phyloP scores from a whole-genome alignment of 2,329 filamentous ascomycete genomes.

The Apiospora rasikravindrae region DNA sequence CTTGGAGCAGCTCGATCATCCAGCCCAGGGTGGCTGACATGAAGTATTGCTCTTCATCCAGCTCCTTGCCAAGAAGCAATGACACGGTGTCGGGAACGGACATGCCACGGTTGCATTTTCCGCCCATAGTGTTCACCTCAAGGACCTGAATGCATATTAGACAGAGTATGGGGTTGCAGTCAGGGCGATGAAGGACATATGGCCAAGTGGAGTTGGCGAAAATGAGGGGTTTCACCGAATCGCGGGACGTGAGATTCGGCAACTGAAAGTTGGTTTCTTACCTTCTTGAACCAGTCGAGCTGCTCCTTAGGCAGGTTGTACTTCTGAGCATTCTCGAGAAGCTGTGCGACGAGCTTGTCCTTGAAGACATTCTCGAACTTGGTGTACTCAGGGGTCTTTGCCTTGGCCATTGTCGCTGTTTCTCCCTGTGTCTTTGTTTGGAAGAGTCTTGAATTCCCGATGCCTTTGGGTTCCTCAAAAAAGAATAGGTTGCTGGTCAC shows the following conservation, averaged over 20 bases:
- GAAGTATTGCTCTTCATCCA: slow-evolving; percentile 86
- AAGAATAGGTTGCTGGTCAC: background rate
- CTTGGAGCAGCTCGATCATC: slow-evolving; percentile 97
- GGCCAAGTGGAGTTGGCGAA: background rate
- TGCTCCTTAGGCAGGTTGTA: slow-evolving; percentile 86
- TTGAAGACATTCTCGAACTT: slow-evolving; percentile 88
- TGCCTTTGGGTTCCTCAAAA: background rate
- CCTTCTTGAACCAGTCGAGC: slow-evolving; percentile 85
- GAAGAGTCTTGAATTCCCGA: background rate
- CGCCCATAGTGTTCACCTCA: slow-evolving; percentile 85
- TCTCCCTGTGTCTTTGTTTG: background rate
- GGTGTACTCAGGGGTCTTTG: slow-evolving; percentile 75
- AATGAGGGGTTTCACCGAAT: slow-evolving; percentile 14
- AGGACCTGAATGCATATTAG: slow-evolving; percentile 64
- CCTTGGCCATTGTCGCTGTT: slow-evolving; percentile 47
- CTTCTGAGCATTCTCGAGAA: slow-evolving; percentile 76
- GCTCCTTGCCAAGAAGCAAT: slow-evolving; percentile 72
- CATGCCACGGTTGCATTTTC: slow-evolving; percentile 99
- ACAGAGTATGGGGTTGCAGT: background rate
- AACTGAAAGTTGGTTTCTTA: slow-evolving; percentile 40
- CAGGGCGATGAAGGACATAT: background rate
- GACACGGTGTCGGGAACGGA: slow-evolving; percentile 92
- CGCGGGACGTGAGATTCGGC: slow-evolving; percentile 10
- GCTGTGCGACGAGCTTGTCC: slow-evolving; percentile 80
- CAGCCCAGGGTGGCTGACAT: slow-evolving; percentile 87